A percentile compares a stretch with the other conserved stretches of the same genome.
Conservation (phyloP, 2,329 filamentous ascomycete species). For the Arachnomyces sp. region DNA sequence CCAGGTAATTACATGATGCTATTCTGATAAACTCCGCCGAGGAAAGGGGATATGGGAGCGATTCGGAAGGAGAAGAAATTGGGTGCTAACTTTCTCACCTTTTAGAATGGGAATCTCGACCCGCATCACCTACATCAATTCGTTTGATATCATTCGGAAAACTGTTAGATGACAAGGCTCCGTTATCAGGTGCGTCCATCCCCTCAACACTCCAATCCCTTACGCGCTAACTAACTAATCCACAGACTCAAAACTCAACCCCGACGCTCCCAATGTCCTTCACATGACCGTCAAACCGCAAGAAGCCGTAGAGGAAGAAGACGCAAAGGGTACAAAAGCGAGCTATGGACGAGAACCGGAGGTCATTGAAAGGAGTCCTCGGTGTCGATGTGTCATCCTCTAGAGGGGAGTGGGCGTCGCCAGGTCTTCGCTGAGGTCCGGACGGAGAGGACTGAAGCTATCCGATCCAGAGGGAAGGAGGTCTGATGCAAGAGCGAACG, state of each 20-base stretch:
- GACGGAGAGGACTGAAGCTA: too few species aligned
- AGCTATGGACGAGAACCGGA: slow-evolving; percentile 45
- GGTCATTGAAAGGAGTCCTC: slow-evolving; percentile 48
- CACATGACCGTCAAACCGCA: slow-evolving; percentile 90
- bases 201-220: slow-evolving; percentile 2
- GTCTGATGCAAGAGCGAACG: too few species aligned
- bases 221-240: not conserved
- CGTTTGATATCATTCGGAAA: slow-evolving; percentile 87
- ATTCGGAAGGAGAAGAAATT: slow-evolving; percentile 5
- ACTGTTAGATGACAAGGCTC: slow-evolving; percentile 79
- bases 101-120: slow-evolving; percentile 75
- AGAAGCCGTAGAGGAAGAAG: slow-evolving; percentile 73
- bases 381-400: slow-evolving; percentile 60
- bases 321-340: slow-evolving; percentile 59
- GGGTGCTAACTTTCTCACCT: slow-evolving; percentile 1
- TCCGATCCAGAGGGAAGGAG: too few species aligned
- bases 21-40: slow-evolving; percentile 6
- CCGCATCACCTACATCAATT: slow-evolving; percentile 81
- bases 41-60: not conserved
- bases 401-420: slow-evolving; percentile 24
- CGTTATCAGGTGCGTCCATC: slow-evolving; percentile 63
- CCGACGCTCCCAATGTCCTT: slow-evolving; percentile 72
- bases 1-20: slow-evolving; percentile 54
- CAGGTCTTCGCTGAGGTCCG: not conserved
- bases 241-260: slow-evolving; percentile 70